Base-by-base conservation (phyloP, 75 land plant species). In the Cupressus sempervirens region DNA sequence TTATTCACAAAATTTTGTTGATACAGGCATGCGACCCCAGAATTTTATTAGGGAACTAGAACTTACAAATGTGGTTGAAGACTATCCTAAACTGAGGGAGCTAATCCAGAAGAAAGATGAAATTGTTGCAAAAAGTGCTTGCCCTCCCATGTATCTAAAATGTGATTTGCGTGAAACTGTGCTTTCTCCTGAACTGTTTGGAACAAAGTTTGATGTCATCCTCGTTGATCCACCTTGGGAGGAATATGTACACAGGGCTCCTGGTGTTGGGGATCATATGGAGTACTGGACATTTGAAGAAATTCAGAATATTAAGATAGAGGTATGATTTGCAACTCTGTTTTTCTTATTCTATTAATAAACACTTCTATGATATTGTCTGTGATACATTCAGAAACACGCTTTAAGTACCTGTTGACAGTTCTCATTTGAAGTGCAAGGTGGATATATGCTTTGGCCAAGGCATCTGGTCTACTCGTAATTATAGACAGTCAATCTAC, bases 161-260 rank as follows among this genome's bases (percentile, higher is more conserved):
- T 94, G 93, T 88, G 98, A 97, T 53, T 87, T 97, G 34, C 90
- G 87, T 32, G 94, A 94, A 34, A 86, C 86, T 76, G 92, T 86
- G 58, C 90, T 97, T 12, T 84, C 90, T 40, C 92, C 99, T 1
- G 99, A 97, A 79, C 85, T 92, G 38, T 97, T 97, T 91, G 95
- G 96, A 29, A 93, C 99, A 45, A 97, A 97, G 92, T 97, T 97
- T 87, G 99, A 97, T 96, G 99, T 97, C 15, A 97, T 97, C 67
- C 95, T 97, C 74, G 93, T 97, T 62, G 99, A 97, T 77, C 99
- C 99, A 26, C 99, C 99, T 16, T 97, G 99, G 99, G 99, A 97
- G 88, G 99, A 97, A 83, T 97, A 97, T 87, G 95, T 97, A 74
- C 96, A 97, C 83, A 92, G 99, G 73, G 96, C 98, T 84, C 99